Conservation (phyloP, 2,329 filamentous ascomycete genomes). For the Fusarium pseudoanthophilum region DNA sequence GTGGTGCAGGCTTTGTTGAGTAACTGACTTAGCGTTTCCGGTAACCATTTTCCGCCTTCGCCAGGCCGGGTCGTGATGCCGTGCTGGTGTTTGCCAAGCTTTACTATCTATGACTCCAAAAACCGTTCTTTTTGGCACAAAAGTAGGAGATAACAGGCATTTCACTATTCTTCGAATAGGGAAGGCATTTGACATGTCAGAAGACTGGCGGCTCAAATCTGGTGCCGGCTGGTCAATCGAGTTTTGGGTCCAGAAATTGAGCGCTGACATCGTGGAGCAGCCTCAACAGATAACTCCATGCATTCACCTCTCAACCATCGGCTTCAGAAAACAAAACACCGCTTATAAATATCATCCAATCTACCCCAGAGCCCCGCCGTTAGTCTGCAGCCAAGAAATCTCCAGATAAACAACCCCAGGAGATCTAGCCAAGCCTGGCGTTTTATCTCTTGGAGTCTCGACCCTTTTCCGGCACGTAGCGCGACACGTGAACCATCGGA, state of each 20-base stretch:
- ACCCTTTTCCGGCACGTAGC: not conserved
- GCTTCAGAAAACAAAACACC: not conserved
- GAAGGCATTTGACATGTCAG: fast-evolving
- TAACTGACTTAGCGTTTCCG: not conserved
- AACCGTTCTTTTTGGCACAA: not conserved
- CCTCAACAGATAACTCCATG: not conserved
- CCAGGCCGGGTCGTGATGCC: not conserved
- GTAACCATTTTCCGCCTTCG: not conserved
- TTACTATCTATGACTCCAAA: not conserved
- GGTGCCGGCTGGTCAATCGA: not conserved
- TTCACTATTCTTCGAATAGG: not conserved
- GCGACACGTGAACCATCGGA: slow-evolving; percentile 19
- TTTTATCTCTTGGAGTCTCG: not conserved
- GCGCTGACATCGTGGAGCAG: not conserved
- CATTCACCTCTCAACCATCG: not conserved
- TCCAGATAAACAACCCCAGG: not conserved
- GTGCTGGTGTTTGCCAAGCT: not conserved
- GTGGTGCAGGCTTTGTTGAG: not conserved
- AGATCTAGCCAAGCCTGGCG: slow-evolving; percentile 2
- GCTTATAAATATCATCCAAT: not conserved
- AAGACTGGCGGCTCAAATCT: not conserved
- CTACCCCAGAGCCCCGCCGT: not conserved
- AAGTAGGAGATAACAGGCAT: not conserved
- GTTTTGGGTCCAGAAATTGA: not conserved
- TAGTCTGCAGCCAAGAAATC: not conserved